Percentiles rank a stretch among this genome's conserved stretches.
Conservation (phyloP, 2,329 filamentous ascomycete species). For the Calonectria hawksworthii region DNA sequence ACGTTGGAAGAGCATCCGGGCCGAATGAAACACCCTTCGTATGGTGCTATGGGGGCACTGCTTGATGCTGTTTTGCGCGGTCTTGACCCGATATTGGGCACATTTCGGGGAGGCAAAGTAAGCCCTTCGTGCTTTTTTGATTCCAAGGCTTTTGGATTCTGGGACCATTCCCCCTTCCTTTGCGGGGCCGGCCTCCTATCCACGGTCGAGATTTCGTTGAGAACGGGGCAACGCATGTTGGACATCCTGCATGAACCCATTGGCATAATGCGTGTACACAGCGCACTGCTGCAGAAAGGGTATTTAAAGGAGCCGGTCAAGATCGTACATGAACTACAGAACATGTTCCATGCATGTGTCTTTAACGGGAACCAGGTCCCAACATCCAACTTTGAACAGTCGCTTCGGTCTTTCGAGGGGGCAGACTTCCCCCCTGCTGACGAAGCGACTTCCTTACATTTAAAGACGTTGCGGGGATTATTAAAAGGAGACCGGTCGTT, state of each 20-base stretch:
- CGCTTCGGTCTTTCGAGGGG: not conserved
- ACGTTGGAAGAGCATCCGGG: no score
- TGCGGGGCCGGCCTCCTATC: not conserved
- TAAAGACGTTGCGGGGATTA: not conserved
- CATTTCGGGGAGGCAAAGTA: not conserved
- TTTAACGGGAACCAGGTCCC: not conserved
- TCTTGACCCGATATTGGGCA: not conserved
- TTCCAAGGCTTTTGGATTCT: not conserved
- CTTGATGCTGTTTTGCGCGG: not conserved
- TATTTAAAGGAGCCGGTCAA: not conserved
- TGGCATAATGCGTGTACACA: not conserved
- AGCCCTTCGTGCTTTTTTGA: not conserved
- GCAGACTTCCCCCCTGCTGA: no score
- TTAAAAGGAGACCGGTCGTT: rapidly evolving
- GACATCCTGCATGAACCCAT: not conserved
- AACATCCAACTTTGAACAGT: not conserved
- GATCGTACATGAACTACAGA: not conserved
- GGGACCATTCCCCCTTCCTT: not conserved
- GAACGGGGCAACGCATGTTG: not conserved
- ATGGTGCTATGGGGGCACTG: not conserved
- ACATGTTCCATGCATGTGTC: not conserved
- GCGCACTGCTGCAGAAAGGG: not conserved
- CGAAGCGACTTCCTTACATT: not conserved
- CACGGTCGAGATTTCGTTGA: not conserved
- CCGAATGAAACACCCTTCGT: not conserved